Evolutionary conservation across 2,329 filamentous ascomycete genomes (phyloP), one percentile per base, ranked within the genome.

Genomic region (Beauveria asiatica): DNA sequence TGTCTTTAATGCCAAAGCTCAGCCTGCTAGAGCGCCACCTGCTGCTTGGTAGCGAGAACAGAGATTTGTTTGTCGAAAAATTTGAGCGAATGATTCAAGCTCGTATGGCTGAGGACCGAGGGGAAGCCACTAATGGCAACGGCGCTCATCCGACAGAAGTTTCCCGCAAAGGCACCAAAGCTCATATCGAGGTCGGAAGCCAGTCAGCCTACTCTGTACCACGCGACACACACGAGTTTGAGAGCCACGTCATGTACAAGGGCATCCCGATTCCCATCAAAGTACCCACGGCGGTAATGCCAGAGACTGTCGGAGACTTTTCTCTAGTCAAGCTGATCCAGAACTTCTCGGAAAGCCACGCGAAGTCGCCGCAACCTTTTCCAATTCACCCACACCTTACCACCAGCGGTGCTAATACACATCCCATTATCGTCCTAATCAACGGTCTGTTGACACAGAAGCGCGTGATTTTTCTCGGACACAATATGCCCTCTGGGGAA

Each of bases 401-500:
- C 1, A 97, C 93, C 4, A 92, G 89, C 69, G 94, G 94, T 3
- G 81, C 89, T 16, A 87, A 83, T 66, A 99, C 94, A 0, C 94
- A 99, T 72, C 94, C 94, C 0, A 90, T 99, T 65, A 92, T 97
- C 63, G 90, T 99, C 7, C 83, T 99, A 25, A 86, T 94, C 67
- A 99, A 99, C 70, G 94, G 92, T 0, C 85, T 99, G 64, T 80
- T 99, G 57, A 99, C 94, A 0, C 93, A 99, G 70, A 99, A 99
- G 75, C 86, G 94, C 57, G 85, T 99, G 68, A 92, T 99, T 62
- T 99, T 99, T 72, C 80, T 99, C 7, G 94, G 94, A 3, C 89
- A 99, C 76, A 96, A 96, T 69, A 87, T 93, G 72, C 93, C 94
- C 1, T 97, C 94, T 1, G 92, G 92, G 23, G 92, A 97, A 70